phyloP scores from a whole-genome alignment of 257 asterid species.

The Solanum dulcamara region DNA sequence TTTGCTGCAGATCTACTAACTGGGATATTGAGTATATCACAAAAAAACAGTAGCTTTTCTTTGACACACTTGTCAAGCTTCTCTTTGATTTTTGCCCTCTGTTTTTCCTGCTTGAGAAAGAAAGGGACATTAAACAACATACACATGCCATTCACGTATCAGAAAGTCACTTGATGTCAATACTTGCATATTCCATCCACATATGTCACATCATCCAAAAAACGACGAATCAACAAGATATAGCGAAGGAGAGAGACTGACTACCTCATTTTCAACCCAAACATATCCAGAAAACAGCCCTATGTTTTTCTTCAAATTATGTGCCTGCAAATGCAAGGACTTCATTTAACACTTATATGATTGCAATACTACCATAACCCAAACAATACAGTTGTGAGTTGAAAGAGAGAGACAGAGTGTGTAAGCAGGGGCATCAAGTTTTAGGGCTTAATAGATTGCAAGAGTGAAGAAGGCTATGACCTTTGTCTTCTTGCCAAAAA shows the following conservation, averaged over 20 bases:
- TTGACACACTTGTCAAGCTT: constrained; percentile 80
- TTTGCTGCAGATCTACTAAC: constrained; percentile 35
- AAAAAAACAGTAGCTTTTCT: constrained; percentile 71
- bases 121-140: background rate
- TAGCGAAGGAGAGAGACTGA: background rate
- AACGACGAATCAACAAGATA: background rate
- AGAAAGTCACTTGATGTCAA: background rate
- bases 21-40: constrained; percentile 71
- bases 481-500: constrained; percentile 82
- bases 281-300: constrained; percentile 92
- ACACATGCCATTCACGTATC: background rate
- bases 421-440: background rate
- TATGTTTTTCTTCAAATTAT: constrained; percentile 59
- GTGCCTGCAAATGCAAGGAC: constrained; percentile 37
- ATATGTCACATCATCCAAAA: background rate
- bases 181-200: background rate
- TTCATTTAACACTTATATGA: background rate
- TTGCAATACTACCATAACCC: background rate
- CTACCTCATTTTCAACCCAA: constrained; percentile 84
- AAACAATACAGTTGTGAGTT: background rate
- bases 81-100: constrained; percentile 59
- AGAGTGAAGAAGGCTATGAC: constrained; percentile 13
- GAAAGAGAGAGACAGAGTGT: background rate
- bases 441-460: background rate
- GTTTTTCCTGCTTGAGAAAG: constrained; percentile 51